phyloP scores from a whole-genome alignment of 768 basidiomycete genomes.

The Kwoniella shandongensis region DNA sequence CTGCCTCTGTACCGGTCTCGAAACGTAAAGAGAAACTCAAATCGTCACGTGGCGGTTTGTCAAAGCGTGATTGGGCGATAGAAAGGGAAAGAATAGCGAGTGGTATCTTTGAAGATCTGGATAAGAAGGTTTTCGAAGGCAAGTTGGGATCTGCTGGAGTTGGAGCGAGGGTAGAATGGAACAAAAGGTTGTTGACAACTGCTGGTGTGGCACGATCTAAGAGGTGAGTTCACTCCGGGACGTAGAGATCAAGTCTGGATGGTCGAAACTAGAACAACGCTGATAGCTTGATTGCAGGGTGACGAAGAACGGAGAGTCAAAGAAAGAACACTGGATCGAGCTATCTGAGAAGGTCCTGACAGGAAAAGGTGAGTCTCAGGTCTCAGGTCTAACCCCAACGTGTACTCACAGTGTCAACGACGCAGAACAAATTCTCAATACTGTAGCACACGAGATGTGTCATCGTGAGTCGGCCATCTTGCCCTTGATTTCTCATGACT shows the following conservation, averaged over 20 bases:
- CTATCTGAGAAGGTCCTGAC: constrained; percentile 81
- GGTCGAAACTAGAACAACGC: constrained; percentile 4
- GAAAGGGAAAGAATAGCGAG: constrained; percentile 34
- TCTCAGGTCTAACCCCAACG: not conserved
- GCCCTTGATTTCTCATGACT: not conserved
- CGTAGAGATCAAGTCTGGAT: not conserved
- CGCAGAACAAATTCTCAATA: constrained; percentile 74
- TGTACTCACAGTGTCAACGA: not conserved
- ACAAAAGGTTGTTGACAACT: constrained; percentile 53
- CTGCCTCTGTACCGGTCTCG: not conserved
- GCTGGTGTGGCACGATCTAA: constrained; percentile 53
- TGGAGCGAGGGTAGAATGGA: constrained; percentile 50
- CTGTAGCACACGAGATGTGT: constrained; percentile 88
- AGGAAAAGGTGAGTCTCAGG: constrained; percentile 61
- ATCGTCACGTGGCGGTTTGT: constrained; percentile 10
- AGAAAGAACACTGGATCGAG: constrained; percentile 58
- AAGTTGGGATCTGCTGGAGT: constrained; percentile 40
- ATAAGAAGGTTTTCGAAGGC: constrained; percentile 47
- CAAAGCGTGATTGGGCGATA: constrained; percentile 32
- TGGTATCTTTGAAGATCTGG: constrained; percentile 45
- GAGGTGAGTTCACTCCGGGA: constrained; percentile 28
- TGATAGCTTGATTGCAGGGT: not conserved
- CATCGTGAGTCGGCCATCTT: constrained; percentile 56
- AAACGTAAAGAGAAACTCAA: constrained; percentile 14
- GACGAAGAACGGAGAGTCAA: constrained; percentile 14